Evolutionary conservation across 306 rosid genomes (phyloP).

Genomic region (Alnus glutinosa): DNA sequence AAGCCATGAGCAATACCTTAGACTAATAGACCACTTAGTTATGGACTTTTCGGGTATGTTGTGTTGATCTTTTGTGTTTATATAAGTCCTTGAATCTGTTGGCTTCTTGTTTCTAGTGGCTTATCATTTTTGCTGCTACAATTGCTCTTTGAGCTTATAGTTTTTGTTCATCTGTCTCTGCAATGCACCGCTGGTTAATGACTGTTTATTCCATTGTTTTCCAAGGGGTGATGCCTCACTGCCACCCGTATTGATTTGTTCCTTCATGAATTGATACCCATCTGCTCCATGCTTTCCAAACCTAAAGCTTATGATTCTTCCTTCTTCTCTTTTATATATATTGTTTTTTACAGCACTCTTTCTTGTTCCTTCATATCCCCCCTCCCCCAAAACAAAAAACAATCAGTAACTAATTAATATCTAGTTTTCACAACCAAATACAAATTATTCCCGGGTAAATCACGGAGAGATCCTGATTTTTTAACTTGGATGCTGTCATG

Average conservation of each 20-base stretch:
- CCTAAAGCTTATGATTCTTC: background rate
- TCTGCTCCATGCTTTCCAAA: background rate
- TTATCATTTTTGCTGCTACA: background rate
- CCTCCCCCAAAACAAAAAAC: background rate
- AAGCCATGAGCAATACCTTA: constrained; percentile 84
- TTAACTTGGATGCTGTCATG: background rate
- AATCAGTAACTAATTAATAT: background rate
- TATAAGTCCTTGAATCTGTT: background rate
- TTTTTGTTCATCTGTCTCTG: background rate
- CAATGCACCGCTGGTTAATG: background rate
- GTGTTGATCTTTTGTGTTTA: no score
- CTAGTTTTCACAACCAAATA: background rate
- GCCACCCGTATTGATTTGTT: constrained; percentile 2
- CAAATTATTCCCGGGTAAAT: background rate
- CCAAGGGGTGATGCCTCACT: background rate
- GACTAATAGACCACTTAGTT: constrained; percentile 71
- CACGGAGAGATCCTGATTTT: background rate
- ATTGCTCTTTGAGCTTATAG: constrained; percentile 8
- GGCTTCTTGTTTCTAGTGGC: background rate
- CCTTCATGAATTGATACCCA: background rate
- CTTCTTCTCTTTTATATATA: no score
- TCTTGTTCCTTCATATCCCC: background rate
- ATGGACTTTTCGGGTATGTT: constrained; percentile 78
- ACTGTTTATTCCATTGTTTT: constrained; percentile 4
- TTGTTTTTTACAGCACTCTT: background rate